A percentile compares a stretch with the other conserved stretches of the same genome.
These are phyloP conservation scores for Hypoxylon cercidicola DNA, from an alignment of 495 filamentous ascomycete species.

Conservation along the genomic window DNA sequence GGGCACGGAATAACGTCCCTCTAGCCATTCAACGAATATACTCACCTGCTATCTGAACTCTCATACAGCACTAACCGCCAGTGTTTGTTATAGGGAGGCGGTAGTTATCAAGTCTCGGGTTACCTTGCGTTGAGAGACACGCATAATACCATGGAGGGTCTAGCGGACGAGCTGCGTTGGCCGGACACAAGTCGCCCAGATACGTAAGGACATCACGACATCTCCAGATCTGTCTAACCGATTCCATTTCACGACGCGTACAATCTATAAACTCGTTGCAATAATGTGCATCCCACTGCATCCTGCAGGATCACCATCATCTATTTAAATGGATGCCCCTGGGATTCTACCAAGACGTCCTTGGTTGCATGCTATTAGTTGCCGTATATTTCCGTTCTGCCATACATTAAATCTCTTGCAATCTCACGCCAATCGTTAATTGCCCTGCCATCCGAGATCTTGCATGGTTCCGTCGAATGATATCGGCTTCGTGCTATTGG, in stretches of 20 bases:
- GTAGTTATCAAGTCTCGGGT: too few relatives aligned
- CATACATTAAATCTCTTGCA: constrained; percentile 26
- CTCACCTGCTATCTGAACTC: neutral
- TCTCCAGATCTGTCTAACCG: neutral
- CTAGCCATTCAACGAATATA: neutral
- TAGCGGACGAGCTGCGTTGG: neutral
- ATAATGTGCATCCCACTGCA: constrained; percentile 3
- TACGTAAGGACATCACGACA: neutral
- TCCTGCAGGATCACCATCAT: constrained; percentile 19
- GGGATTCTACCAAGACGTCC: constrained; percentile 8
- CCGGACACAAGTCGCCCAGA: neutral
- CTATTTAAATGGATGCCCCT: constrained; percentile 10
- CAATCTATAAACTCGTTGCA: neutral
- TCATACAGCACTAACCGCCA: neutral
- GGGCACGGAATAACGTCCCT: neutral
- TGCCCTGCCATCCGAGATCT: neutral
- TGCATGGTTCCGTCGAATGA: neutral
- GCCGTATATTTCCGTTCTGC: constrained; percentile 17
- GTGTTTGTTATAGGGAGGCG: too few relatives aligned
- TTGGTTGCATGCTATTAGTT: constrained; percentile 17
- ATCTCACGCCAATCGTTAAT: constrained; percentile 5
- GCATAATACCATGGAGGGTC: too few relatives aligned
- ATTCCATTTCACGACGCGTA: neutral
- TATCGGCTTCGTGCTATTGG: constrained; percentile 11
- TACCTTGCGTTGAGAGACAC: too few relatives aligned